Conservation (phyloP, 805 yeast genomes). For the Monosporozyma aquatica region DNA sequence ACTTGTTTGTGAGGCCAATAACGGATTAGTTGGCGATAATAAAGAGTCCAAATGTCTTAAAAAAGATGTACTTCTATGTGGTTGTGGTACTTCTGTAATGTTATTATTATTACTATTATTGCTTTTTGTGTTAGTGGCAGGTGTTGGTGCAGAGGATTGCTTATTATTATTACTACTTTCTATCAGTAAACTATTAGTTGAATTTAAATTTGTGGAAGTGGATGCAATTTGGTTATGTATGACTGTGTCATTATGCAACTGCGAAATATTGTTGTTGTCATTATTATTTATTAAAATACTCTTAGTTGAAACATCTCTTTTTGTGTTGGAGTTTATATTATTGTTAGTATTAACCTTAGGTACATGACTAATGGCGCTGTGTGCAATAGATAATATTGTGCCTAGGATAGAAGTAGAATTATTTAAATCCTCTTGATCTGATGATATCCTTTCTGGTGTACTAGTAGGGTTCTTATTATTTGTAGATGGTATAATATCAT, state of each 20-base stretch:
- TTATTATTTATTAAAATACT: too few relatives aligned
- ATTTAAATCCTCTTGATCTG: not conserved
- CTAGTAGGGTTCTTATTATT: not conserved
- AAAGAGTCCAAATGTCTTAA: constrained; percentile 32
- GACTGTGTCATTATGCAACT: constrained; percentile 1
- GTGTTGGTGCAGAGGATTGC: not conserved
- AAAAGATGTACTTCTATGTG: constrained; percentile 24
- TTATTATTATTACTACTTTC: not conserved
- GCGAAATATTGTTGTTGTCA: not conserved
- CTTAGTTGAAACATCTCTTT: too few relatives aligned
- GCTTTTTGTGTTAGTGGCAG: not conserved
- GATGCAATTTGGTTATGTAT: not conserved
- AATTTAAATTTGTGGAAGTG: not conserved
- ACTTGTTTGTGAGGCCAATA: constrained; percentile 1
- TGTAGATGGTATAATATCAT: not conserved
- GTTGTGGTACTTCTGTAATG: too few relatives aligned
- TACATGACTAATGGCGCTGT: constrained; percentile 34
- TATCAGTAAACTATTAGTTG: not conserved
- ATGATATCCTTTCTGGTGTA: not conserved
- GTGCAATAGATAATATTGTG: constrained; percentile 39
- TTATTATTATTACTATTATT: not conserved
- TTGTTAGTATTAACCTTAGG: constrained; percentile 8
- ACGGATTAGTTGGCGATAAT: constrained; percentile 9
- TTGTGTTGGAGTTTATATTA: too few relatives aligned
- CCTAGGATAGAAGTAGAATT: constrained; percentile 33